Evolutionary conservation across 805 yeast species (phyloP), one percentile per base, ranked within the genome.

Genomic region (Hanseniaspora vineae): DNA sequence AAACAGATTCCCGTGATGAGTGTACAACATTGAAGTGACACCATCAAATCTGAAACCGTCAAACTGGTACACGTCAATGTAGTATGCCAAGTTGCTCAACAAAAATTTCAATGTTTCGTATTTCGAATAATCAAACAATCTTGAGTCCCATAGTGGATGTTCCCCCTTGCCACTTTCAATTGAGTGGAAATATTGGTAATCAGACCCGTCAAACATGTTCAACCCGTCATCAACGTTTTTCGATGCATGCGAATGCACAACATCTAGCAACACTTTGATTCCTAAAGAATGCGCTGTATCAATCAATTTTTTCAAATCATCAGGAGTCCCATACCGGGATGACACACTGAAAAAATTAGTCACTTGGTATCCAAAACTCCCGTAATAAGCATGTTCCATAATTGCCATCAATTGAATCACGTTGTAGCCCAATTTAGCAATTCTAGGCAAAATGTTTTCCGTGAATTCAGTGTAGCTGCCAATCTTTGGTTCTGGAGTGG

Each of bases 331-430:
- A 57, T 72, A 92, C 52, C 98, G 75, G 8, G 97, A 89, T 46
- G 92, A 80, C 20, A 76, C 72, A 1, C 97, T 97, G 62, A 84
- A 90, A 62, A 90, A 92, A 50, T 82, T 84, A 19, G 97, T 89
- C 29, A 90, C 80, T 65, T 90, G 98, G 63, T 90, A 90, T n/a
- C 98, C 98, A 62, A 90, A 90, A 2, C 96, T 86, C 1, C 97
- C 98, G 63, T 90, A 90, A 62, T 90, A 90, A 1, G 98, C 97
- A 63, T 90, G 98, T 66, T 90, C 98, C 98, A 90, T 90, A 42
- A 90, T 76, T 0, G 98, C 97, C 98, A 90, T 90, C 59, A 90
- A 72, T 66, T 90, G 98, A 56, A 90, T 83, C 4, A 95, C 80
- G 64, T 92, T 87, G 65, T 90, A 90, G 35, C 97, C 97, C 50